A percentile compares a stretch with the other conserved stretches of the same genome.
phyloP scores from a whole-genome alignment of 2,329 filamentous ascomycete genomes.

The Capronia coronata region DNA sequence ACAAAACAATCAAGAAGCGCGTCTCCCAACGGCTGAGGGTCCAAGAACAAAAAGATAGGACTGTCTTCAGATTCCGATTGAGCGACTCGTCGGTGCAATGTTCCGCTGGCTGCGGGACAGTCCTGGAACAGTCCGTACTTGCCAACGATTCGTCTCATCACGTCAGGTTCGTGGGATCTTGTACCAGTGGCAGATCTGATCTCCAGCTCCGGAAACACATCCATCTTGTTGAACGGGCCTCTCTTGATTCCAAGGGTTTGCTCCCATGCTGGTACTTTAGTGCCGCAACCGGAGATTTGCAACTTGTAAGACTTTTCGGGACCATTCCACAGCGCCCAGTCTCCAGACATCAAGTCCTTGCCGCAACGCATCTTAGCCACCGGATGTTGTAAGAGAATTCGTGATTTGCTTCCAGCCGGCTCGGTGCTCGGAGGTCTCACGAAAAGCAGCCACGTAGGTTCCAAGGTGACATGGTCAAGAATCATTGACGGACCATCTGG shows the following conservation, averaged over 20 bases:
- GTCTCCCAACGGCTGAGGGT: conserved; percentile 47
- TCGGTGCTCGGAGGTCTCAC: conserved; percentile 38
- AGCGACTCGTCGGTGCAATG: conserved; percentile 11
- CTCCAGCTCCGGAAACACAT: conserved; percentile 29
- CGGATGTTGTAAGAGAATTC: conserved; percentile 42
- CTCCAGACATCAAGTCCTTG: conserved; percentile 32
- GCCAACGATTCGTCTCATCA: conserved; percentile 5
- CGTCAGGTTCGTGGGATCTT: neutral
- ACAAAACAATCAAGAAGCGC: conserved; percentile 49
- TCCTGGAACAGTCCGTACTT: conserved; percentile 12
- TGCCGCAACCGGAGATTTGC: conserved; percentile 34
- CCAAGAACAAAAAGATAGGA: conserved; percentile 52
- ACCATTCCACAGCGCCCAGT: conserved; percentile 43
- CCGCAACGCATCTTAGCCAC: conserved; percentile 44
- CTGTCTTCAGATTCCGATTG: neutral
- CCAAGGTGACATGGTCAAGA: conserved; percentile 26
- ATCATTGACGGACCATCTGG: neutral
- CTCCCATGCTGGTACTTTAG: conserved; percentile 36
- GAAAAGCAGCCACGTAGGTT: conserved; percentile 44
- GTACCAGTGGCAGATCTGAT: neutral
- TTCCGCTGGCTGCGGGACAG: conserved; percentile 19
- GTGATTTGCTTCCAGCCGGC: conserved; percentile 36
- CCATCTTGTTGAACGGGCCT: conserved; percentile 33
- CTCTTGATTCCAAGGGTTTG: conserved; percentile 37
- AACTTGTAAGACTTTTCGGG: conserved; percentile 29